phyloP scores from a whole-genome alignment of 257 asterid species.

The Verbascum thapsus region DNA sequence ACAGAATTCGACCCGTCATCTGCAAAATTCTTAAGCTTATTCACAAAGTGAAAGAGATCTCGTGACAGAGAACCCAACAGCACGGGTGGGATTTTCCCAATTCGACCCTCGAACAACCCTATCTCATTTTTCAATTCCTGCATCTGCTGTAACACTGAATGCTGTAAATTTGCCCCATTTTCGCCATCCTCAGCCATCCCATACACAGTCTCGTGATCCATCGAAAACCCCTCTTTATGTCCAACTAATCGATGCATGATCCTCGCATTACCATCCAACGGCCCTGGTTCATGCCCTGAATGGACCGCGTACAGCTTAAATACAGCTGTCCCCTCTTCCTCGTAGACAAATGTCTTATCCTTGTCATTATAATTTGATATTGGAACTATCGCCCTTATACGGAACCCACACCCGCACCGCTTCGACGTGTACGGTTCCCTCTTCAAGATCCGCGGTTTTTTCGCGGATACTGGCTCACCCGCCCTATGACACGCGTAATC shows the following conservation, averaged over 20 bases:
- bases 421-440: slow-evolving; percentile 89
- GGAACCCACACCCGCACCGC: slow-evolving; percentile 94
- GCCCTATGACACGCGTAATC: slow-evolving; percentile 98
- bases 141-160: slow-evolving; percentile 71
- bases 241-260: slow-evolving; percentile 95
- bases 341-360: slow-evolving; percentile 90
- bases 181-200: slow-evolving; percentile 86
- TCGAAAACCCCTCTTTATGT: slow-evolving; percentile 76
- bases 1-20: slow-evolving; percentile 74
- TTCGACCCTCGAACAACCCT: slow-evolving; percentile 78
- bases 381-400: slow-evolving; percentile 93
- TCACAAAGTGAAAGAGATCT: slow-evolving; percentile 69
- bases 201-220: slow-evolving; percentile 77
- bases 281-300: slow-evolving; percentile 96
- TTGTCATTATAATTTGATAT: slow-evolving; percentile 87
- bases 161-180: slow-evolving; percentile 64
- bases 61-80: slow-evolving; percentile 70
- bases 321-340: slow-evolving; percentile 96
- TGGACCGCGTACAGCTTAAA: slow-evolving; percentile 95
- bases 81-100: slow-evolving; percentile 60
- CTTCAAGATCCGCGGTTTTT: slow-evolving; percentile 68
- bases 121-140: slow-evolving; percentile 81
- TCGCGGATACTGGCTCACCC: slow-evolving; percentile 87
- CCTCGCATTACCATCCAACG: slow-evolving; percentile 93
- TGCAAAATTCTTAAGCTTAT: slow-evolving; percentile 66